Evolutionary conservation across 2,329 filamentous ascomycete genomes (phyloP).

Genomic region (Penicillium aurantiogriseum): DNA sequence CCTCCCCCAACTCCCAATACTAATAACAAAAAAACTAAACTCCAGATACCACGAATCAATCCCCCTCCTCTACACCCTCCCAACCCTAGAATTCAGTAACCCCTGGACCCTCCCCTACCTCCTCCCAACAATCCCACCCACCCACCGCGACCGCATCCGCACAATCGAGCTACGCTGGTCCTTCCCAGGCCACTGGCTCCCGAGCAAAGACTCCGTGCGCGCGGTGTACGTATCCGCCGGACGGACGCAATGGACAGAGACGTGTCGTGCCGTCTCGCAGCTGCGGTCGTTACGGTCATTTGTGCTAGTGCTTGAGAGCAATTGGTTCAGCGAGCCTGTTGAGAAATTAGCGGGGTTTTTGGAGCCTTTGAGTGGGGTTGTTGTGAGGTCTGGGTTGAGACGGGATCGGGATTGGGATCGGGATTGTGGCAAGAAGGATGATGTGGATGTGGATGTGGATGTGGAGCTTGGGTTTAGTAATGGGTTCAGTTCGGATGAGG

Average conservation of each 20-base stretch:
- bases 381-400: slow-evolving; percentile 10
- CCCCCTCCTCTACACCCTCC: slow-evolving; percentile 35
- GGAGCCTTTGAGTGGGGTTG: slow-evolving; percentile 34
- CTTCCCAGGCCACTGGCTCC: slow-evolving; percentile 42
- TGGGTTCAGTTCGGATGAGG: slow-evolving; percentile 12
- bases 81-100: slow-evolving; percentile 41
- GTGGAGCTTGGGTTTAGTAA: background rate
- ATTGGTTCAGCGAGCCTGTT: slow-evolving; percentile 39
- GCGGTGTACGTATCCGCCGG: slow-evolving; percentile 39
- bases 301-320: slow-evolving; percentile 32
- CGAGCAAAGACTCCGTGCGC: slow-evolving; percentile 42
- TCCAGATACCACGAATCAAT: slow-evolving; percentile 38
- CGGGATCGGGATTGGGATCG: background rate
- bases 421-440: background rate
- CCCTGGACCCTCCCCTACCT: slow-evolving; percentile 42
- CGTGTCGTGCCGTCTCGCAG: slow-evolving; percentile 29
- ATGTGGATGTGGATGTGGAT: background rate
- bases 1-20: background rate
- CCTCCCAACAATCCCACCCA: slow-evolving; percentile 32
- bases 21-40: background rate
- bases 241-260: slow-evolving; percentile 39
- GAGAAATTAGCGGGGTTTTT: slow-evolving; percentile 39
- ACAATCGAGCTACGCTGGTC: slow-evolving; percentile 40
- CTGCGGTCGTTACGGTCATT: slow-evolving; percentile 32
- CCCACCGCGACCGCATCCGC: slow-evolving; percentile 33